Percentiles rank a stretch among this genome's conserved stretches.
phyloP scores from a whole-genome alignment of 2,329 filamentous ascomycete genomes.

The Ophioceras dolichostomum region DNA sequence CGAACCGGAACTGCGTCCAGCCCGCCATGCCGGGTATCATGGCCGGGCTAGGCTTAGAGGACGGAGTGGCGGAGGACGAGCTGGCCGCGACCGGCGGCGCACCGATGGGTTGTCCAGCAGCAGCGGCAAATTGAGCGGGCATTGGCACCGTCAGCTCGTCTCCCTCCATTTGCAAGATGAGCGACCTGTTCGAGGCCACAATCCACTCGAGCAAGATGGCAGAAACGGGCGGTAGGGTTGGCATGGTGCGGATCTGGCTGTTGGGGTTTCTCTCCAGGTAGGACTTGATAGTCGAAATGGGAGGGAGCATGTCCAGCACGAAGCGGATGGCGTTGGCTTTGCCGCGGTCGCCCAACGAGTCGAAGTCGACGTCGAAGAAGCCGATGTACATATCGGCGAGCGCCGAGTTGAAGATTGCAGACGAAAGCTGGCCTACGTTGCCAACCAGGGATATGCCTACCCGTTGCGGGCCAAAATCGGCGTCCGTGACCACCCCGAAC shows the following conservation, averaged over 20 bases:
- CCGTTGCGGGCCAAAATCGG: too few species aligned
- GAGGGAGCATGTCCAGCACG: constrained; percentile 46
- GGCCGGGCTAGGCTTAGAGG: constrained; percentile 22
- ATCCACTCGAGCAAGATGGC: constrained; percentile 72
- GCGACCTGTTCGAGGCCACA: constrained; percentile 78
- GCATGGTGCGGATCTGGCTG: constrained; percentile 28
- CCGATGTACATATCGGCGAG: background rate
- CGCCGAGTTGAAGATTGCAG: too few species aligned
- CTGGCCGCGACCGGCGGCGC: background rate
- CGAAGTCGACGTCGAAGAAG: constrained; percentile 39
- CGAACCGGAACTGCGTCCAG: constrained; percentile 76
- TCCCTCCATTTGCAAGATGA: constrained; percentile 63
- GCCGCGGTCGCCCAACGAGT: constrained; percentile 28
- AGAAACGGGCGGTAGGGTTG: constrained; percentile 49
- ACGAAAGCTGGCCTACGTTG: too few species aligned
- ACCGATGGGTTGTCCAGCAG: too few species aligned
- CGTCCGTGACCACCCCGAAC: too few species aligned
- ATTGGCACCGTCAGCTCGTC: constrained; percentile 4
- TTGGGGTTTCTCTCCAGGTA: constrained; percentile 29
- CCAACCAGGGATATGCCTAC: too few species aligned
- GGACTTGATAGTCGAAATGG: constrained; percentile 42
- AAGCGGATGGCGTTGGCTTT: constrained; percentile 40
- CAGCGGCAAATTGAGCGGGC: too few species aligned
- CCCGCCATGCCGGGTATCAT: constrained; percentile 49
- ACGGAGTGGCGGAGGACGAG: constrained; percentile 7